These are phyloP conservation scores for Veloboletus limbatus DNA, from an alignment of 1,284 basidiomycete genomes.

Conservation along the genomic window DNA sequence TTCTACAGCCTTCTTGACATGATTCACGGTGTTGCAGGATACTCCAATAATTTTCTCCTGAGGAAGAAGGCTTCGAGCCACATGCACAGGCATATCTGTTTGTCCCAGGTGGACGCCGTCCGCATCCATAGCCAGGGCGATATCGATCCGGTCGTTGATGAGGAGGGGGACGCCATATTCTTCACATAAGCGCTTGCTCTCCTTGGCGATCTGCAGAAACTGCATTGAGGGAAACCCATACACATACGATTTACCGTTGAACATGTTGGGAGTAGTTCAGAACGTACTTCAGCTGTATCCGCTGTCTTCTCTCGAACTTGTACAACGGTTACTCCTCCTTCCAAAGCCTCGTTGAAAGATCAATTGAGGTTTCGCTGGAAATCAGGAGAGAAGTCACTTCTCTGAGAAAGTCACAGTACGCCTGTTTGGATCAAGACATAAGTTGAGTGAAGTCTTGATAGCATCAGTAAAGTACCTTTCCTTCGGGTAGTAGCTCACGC, in stretches of 20 bases:
- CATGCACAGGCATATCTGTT: conserved; percentile 75
- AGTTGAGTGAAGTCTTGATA: not conserved
- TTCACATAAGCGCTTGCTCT: conserved; percentile 74
- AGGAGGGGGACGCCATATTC: conserved; percentile 82
- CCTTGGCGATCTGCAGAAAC: conserved; percentile 78
- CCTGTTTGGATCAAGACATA: conserved; percentile 38
- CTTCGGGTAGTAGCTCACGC: conserved; percentile 74
- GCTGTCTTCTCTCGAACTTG: conserved; percentile 85
- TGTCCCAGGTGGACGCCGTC: conserved; percentile 92
- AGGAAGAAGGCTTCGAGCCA: conserved; percentile 74
- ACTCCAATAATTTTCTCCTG: conserved; percentile 76
- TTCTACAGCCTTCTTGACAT: conserved; percentile 56
- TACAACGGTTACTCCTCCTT: conserved; percentile 87
- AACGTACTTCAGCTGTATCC: conserved; percentile 72
- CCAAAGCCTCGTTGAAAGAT: conserved; percentile 53
- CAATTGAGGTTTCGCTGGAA: not conserved
- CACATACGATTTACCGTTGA: not conserved
- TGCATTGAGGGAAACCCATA: conserved; percentile 36
- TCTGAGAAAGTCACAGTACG: conserved; percentile 77
- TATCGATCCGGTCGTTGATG: conserved; percentile 91
- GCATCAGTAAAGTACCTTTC: conserved; percentile 54
- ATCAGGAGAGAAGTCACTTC: conserved; percentile 45
- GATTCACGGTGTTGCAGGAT: conserved; percentile 70
- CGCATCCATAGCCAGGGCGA: conserved; percentile 75
- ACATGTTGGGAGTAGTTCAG: not conserved